A percentile compares a stretch with the other conserved stretches of the same genome.
phyloP scores from a whole-genome alignment of 1,284 basidiomycete genomes.

The Cryptococcus sp. region DNA sequence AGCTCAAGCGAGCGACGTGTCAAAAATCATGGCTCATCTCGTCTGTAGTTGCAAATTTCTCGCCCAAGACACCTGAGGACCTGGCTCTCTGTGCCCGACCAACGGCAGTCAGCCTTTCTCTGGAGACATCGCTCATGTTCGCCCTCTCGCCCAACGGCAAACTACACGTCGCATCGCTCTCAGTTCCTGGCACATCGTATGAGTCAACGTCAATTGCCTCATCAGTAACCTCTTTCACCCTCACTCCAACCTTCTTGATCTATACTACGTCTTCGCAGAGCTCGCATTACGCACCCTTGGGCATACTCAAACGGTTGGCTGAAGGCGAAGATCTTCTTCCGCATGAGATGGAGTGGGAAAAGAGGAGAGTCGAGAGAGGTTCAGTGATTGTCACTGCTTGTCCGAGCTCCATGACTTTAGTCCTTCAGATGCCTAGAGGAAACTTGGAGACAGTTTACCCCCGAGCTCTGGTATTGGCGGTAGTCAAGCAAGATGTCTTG shows the following conservation, averaged over 20 bases:
- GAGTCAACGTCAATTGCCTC: conserved; percentile 56
- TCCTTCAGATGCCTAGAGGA: conserved; percentile 96
- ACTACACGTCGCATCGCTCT: conserved; percentile 57
- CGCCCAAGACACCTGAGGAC: conserved; percentile 9
- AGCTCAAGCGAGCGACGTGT: not conserved
- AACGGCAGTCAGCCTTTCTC: conserved; percentile 25
- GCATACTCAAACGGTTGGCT: conserved; percentile 38
- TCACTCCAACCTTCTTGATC: conserved; percentile 79
- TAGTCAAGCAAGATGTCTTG: conserved; percentile 71
- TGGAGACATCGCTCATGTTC: conserved; percentile 58
- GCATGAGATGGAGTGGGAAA: conserved; percentile 62
- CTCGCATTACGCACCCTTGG: conserved; percentile 70
- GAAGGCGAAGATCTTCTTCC: conserved; percentile 31
- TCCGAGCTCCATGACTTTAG: conserved; percentile 81
- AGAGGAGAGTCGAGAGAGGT: conserved; percentile 79
- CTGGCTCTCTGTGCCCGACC: conserved; percentile 32
- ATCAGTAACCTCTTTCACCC: conserved; percentile 75
- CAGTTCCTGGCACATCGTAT: conserved; percentile 11
- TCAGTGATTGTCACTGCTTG: conserved; percentile 81
- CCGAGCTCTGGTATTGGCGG: conserved; percentile 82
- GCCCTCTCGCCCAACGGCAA: conserved; percentile 69
- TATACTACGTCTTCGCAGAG: conserved; percentile 85
- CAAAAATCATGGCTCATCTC: not conserved
- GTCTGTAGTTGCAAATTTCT: too few relatives aligned
- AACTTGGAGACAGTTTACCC: conserved; percentile 96